Conservation (phyloP, 805 yeast species). For the Saccharomyces eubayanus region DNA sequence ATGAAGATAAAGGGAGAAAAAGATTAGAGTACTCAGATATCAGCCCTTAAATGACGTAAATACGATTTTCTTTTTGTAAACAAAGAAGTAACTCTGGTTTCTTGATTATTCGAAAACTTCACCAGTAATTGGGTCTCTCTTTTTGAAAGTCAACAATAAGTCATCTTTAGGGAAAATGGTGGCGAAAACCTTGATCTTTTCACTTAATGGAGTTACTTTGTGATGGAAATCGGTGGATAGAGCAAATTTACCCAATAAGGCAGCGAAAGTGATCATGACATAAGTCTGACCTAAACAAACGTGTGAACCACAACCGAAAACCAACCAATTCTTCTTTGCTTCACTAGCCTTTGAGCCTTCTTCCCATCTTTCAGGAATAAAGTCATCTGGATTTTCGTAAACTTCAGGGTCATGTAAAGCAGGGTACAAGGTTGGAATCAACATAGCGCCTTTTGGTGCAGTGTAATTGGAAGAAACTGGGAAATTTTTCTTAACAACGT, state of each 20-base stretch:
- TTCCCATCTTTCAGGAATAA: constrained; percentile 92
- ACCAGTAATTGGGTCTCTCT: constrained; percentile 46
- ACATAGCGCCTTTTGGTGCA: constrained; percentile 95
- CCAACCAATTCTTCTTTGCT: constrained; percentile 87
- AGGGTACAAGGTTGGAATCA: constrained; percentile 92
- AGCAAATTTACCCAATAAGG: constrained; percentile 84
- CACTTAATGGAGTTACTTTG: constrained; percentile 73
- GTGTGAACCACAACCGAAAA: constrained; percentile 95
- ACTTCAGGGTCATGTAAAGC: constrained; percentile 96
- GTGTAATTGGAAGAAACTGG: constrained; percentile 77
- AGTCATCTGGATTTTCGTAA: constrained; percentile 88
- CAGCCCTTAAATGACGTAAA: constrained; percentile 8
- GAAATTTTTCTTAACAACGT: constrained; percentile 79
- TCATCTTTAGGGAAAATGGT: constrained; percentile 98
- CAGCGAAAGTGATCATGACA: constrained; percentile 83
- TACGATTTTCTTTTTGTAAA: constrained; percentile 15
- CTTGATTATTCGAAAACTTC: constrained; percentile 17
- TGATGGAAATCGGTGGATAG: constrained; percentile 76
- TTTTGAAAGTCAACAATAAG: constrained; percentile 65
- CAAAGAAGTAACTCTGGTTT: constrained; percentile 8
- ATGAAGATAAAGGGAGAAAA: not conserved
- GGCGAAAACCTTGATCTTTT: constrained; percentile 91
- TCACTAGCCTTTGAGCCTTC: constrained; percentile 67
- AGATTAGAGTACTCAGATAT: constrained; percentile 1
- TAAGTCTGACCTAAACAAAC: constrained; percentile 92